Conservation (phyloP, 371 early-diverging fungal genomes). For the Fennellomyces sp. region DNA sequence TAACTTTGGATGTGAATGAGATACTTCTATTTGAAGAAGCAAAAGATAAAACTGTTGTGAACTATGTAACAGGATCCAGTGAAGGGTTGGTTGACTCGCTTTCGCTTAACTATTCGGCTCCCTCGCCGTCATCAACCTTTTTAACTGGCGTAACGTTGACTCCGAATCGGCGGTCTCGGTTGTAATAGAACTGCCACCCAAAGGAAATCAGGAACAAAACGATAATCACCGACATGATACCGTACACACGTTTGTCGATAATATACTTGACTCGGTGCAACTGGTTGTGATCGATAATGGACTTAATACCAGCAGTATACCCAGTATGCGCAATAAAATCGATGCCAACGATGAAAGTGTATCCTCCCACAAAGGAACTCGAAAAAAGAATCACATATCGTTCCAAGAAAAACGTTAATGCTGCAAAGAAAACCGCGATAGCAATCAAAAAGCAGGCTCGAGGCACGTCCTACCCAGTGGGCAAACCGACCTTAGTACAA, state of each 20-base stretch:
- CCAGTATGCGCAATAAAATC: conserved; percentile 22
- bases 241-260: conserved; percentile 16
- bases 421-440: conserved; percentile 15
- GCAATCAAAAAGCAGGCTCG: conserved; percentile 28
- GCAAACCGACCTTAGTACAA: not conserved
- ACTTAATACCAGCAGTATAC: conserved; percentile 21
- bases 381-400: conserved; percentile 21
- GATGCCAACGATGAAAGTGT: conserved; percentile 19
- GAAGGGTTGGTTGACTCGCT: too few species aligned
- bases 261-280: conserved; percentile 16
- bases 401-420: conserved; percentile 20
- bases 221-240: conserved; percentile 24
- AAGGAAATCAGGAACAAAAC: conserved; percentile 25
- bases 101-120: too few species aligned
- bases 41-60: not conserved
- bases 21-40: not conserved
- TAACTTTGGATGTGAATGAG: not conserved
- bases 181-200: conserved; percentile 28
- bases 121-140: conserved; percentile 4
- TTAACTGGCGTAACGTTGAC: conserved; percentile 12
- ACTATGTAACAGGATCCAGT: not conserved
- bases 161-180: conserved; percentile 23
- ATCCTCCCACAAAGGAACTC: conserved; percentile 24
- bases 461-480: conserved; percentile 15
- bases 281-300: conserved; percentile 19